phyloP scores from a whole-genome alignment of 768 basidiomycete species.

The Gelatoporia subvermispora region DNA sequence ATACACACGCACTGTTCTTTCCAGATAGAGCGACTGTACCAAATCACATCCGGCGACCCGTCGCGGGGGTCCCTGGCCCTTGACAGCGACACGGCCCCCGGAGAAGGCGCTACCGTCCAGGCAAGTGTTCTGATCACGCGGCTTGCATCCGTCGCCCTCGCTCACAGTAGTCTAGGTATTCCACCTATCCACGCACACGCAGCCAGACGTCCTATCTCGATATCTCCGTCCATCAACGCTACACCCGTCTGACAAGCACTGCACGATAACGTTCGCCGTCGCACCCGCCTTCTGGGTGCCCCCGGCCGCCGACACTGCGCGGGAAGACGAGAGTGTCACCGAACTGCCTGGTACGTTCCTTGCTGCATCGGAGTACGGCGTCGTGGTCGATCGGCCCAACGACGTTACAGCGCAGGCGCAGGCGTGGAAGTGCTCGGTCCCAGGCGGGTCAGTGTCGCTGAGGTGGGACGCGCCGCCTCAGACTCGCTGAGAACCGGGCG shows the following conservation, averaged over 20 bases:
- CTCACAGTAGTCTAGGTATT: constrained; percentile 5
- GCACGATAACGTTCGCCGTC: constrained; percentile 7
- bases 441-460: constrained; percentile 9
- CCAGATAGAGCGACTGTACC: constrained; percentile 45
- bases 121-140: constrained; percentile 26
- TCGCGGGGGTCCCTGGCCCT: constrained; percentile 64
- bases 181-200: background rate
- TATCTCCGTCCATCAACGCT: background rate
- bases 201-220: constrained; percentile 2
- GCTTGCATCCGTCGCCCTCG: background rate
- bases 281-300: constrained; percentile 2
- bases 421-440: constrained; percentile 13
- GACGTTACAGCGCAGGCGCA: constrained; percentile 1
- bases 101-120: constrained; percentile 46
- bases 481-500: too few relatives aligned
- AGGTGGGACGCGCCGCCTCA: constrained; percentile 3
- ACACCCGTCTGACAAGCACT: background rate
- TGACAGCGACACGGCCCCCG: constrained; percentile 46
- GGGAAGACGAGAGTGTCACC: background rate
- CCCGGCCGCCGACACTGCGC: background rate
- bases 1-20: constrained; percentile 5
- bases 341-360: constrained; percentile 13
- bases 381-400: constrained; percentile 7
- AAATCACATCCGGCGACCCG: constrained; percentile 68
- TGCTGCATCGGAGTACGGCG: constrained; percentile 16